These are phyloP conservation scores for Blastobotrys niveus DNA, from an alignment of 1,139 yeast species.

Conservation along the genomic window DNA sequence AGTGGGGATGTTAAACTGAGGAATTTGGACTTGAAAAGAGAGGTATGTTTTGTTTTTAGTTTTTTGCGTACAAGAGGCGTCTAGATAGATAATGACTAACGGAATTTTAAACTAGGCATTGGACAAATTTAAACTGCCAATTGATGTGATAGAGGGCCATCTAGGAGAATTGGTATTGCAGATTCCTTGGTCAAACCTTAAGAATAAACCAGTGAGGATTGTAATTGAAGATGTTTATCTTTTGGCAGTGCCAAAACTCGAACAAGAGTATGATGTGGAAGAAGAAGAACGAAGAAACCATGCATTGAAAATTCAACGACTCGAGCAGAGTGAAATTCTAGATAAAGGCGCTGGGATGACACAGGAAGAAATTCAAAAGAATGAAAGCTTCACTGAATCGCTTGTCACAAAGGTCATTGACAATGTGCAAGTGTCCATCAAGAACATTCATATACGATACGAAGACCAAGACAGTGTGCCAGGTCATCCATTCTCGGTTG, in stretches of 20 bases:
- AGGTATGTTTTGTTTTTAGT: conserved; percentile 32
- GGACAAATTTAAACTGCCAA: conserved; percentile 77
- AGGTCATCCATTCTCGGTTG: conserved; percentile 68
- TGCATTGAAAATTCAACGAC: conserved; percentile 57
- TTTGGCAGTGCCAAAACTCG: conserved; percentile 66
- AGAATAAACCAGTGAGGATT: conserved; percentile 87
- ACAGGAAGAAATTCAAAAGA: conserved; percentile 46
- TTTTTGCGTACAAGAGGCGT: background rate
- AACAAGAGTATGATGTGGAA: conserved; percentile 49
- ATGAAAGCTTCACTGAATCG: conserved; percentile 81
- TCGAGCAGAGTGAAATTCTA: conserved; percentile 63
- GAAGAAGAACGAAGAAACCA: conserved; percentile 64
- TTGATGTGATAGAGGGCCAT: conserved; percentile 88
- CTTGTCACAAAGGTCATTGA: conserved; percentile 85
- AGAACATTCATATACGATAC: conserved; percentile 84
- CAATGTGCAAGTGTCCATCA: conserved; percentile 87
- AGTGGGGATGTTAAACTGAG: conserved; percentile 89
- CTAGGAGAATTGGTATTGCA: conserved; percentile 83
- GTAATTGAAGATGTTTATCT: conserved; percentile 84
- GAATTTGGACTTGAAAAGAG: conserved; percentile 69
- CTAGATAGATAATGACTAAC: background rate
- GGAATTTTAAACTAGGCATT: conserved; percentile 46
- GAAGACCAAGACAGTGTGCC: conserved; percentile 60
- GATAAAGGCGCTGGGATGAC: conserved; percentile 34
- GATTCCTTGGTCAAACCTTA: conserved; percentile 95